phyloP scores from a whole-genome alignment of 768 basidiomycete species.

The Holtermannia corniformis region DNA sequence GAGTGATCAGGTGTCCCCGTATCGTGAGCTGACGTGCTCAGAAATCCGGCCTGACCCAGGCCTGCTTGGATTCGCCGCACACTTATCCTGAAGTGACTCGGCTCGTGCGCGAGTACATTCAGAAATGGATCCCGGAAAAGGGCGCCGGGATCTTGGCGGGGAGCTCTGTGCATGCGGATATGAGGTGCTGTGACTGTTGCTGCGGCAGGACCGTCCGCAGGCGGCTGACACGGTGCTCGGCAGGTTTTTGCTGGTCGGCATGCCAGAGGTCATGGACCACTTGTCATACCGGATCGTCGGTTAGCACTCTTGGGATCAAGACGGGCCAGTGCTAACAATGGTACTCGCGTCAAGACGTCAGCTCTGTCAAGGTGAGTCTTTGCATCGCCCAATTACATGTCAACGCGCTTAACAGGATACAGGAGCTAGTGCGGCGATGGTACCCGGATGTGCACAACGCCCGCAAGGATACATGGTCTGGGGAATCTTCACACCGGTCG shows the following conservation, averaged over 20 bases:
- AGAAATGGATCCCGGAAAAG: slow-evolving; percentile 64
- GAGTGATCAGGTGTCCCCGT: slow-evolving; percentile 18
- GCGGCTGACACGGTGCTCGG: slow-evolving; percentile 3
- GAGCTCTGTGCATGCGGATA: slow-evolving; percentile 75
- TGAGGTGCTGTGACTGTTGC: slow-evolving; percentile 19
- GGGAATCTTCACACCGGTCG: slow-evolving; percentile 25
- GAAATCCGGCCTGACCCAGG: slow-evolving; percentile 68
- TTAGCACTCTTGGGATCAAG: slow-evolving; percentile 1
- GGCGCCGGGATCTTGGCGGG: slow-evolving; percentile 50
- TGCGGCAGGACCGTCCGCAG: neutral
- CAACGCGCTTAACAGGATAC: neutral
- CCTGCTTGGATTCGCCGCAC: slow-evolving; percentile 64
- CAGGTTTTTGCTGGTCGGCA: slow-evolving; percentile 50
- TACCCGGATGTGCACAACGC: slow-evolving; percentile 22
- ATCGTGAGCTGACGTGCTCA: slow-evolving; percentile 1
- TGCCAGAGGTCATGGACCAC: slow-evolving; percentile 67
- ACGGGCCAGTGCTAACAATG: neutral
- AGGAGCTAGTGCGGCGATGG: slow-evolving; percentile 41
- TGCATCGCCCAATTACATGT: too few relatives aligned
- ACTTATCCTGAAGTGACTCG: slow-evolving; percentile 53
- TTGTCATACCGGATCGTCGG: slow-evolving; percentile 43
- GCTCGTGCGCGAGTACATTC: slow-evolving; percentile 64
- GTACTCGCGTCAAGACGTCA: slow-evolving; percentile 26
- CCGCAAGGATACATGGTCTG: slow-evolving; percentile 15
- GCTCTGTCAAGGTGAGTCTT: slow-evolving; percentile 29